A percentile compares a stretch with the other conserved stretches of the same genome.
Evolutionary conservation across 2,329 filamentous ascomycete genomes (phyloP).

Genomic region (Sporothrix euskadiensis): DNA sequence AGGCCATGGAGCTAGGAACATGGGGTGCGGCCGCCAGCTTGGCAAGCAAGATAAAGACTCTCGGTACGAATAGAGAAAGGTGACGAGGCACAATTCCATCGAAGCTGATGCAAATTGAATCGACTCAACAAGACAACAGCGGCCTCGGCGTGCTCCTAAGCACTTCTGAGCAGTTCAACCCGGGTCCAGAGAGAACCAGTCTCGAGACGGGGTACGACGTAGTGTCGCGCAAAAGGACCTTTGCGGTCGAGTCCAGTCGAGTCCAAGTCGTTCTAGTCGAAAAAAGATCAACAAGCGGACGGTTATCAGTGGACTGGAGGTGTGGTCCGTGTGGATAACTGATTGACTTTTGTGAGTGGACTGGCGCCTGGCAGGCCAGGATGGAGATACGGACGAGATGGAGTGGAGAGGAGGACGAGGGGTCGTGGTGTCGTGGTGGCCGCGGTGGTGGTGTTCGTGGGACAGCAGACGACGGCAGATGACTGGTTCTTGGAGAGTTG

Average conservation of each 20-base stretch:
- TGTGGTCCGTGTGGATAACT: not conserved
- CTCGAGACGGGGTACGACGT: not conserved
- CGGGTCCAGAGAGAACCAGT: not conserved
- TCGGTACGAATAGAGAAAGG: not conserved
- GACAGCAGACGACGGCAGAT: not conserved
- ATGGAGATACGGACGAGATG: slow-evolving; percentile 17
- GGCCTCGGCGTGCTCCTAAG: not conserved
- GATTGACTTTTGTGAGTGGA: not conserved
- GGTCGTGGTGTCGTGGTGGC: not conserved
- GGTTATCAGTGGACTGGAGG: slow-evolving; percentile 13
- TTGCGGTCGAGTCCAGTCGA: not conserved
- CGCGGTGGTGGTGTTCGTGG: not conserved
- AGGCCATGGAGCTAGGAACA: not conserved
- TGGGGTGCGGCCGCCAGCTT: slow-evolving; percentile 9
- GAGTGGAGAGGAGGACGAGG: not conserved
- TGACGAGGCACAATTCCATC: not conserved
- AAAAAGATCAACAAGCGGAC: not conserved
- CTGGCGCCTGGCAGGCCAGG: not conserved
- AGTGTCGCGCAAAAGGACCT: not conserved
- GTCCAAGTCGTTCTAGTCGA: not conserved
- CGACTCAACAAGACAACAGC: not conserved
- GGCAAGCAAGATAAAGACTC: slow-evolving; percentile 12
- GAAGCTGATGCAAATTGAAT: not conserved
- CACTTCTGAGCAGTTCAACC: not conserved
- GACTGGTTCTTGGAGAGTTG: not conserved